phyloP scores from a whole-genome alignment of 306 rosid species.

The Aeschynomene evenia region DNA sequence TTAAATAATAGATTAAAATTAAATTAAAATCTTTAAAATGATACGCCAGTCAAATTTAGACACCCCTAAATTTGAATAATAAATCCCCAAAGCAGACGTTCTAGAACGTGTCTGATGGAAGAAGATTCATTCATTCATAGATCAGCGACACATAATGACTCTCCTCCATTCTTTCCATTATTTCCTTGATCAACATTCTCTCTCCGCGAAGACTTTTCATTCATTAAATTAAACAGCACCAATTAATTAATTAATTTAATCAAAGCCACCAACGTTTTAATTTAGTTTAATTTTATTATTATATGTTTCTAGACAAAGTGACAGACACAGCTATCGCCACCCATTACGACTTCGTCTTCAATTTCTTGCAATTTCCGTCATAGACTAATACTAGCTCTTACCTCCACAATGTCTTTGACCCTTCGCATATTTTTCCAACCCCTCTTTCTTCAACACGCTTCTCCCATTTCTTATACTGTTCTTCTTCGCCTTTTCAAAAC shows the following conservation, averaged over 20 bases:
- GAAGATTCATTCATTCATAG: not conserved
- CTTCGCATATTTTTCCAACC: not conserved
- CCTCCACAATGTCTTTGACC: constrained; percentile 49
- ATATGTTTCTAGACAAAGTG: constrained; percentile 28
- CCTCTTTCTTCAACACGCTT: constrained; percentile 40
- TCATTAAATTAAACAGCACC: not conserved
- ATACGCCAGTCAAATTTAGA: constrained; percentile 24
- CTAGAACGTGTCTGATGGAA: constrained; percentile 19
- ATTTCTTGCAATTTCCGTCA: constrained; percentile 46
- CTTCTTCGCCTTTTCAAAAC: not conserved
- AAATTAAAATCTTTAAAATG: not conserved
- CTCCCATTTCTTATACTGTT: not conserved
- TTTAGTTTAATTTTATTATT: too few species aligned
- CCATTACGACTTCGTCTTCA: constrained; percentile 56
- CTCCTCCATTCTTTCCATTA: not conserved
- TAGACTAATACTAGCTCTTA: constrained; percentile 19
- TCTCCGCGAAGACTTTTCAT: not conserved
- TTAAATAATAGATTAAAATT: too few species aligned
- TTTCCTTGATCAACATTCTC: not conserved
- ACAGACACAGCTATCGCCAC: constrained; percentile 57
- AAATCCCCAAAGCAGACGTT: constrained; percentile 28
- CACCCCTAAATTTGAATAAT: constrained; percentile 13
- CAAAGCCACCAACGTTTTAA: not conserved
- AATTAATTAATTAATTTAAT: not conserved
- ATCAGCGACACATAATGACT: too few species aligned